These are phyloP conservation scores for Colletotrichum navitas DNA, from an alignment of 2,329 filamentous ascomycete genomes.

Conservation along the genomic window DNA sequence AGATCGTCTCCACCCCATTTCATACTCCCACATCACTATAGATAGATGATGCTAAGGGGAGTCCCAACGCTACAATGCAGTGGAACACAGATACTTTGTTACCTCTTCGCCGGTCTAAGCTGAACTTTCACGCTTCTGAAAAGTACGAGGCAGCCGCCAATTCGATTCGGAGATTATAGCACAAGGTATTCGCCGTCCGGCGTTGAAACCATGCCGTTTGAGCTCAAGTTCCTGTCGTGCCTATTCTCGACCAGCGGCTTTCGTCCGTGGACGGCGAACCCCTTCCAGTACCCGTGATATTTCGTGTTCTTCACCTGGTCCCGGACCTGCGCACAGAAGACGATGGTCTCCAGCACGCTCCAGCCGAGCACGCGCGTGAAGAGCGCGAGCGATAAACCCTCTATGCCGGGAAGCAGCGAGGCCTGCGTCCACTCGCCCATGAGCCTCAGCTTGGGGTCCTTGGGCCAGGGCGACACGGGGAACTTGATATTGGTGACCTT, in stretches of 20 bases:
- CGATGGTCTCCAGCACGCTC: constrained; percentile 45
- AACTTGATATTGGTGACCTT: constrained; percentile 48
- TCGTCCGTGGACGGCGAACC: constrained; percentile 31
- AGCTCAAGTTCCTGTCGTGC: not conserved
- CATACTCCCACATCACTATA: not conserved
- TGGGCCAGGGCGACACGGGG: constrained; percentile 57
- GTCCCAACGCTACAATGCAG: not conserved
- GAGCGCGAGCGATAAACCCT: constrained; percentile 44
- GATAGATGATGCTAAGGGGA: not conserved
- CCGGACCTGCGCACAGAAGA: constrained; percentile 45
- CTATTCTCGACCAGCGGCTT: constrained; percentile 12
- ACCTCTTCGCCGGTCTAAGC: constrained; percentile 14
- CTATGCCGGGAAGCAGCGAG: constrained; percentile 45
- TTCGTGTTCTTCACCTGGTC: constrained; percentile 45
- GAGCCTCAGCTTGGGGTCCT: constrained; percentile 56
- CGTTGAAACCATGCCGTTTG: not conserved
- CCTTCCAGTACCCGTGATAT: constrained; percentile 48
- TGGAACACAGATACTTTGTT: not conserved
- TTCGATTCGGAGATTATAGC: not conserved
- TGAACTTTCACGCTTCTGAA: constrained; percentile 11
- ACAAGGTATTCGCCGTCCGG: not conserved
- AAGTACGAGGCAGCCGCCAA: not conserved
- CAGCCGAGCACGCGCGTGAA: constrained; percentile 46
- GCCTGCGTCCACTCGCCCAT: constrained; percentile 47
- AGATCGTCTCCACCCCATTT: not conserved